phyloP scores from a whole-genome alignment of 108 stramenopile genomes.

The Cyclotella kingstonii region DNA sequence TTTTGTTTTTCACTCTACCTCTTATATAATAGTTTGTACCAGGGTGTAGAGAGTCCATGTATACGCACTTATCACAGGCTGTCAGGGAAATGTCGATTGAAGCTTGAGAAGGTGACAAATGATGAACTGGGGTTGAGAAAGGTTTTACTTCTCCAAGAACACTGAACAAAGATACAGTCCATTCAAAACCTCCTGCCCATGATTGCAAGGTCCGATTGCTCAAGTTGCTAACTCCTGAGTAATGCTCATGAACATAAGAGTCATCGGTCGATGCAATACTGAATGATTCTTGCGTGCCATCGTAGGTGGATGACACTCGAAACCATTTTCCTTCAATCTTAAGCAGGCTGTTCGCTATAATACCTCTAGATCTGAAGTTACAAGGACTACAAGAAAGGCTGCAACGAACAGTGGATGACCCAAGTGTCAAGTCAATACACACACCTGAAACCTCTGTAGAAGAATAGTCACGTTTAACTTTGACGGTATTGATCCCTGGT shows the following conservation, averaged over 20 bases:
- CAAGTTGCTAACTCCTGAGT: slow-evolving; percentile 34
- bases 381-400: slow-evolving; percentile 44
- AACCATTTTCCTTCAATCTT: slow-evolving; percentile 59
- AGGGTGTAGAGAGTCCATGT: slow-evolving; percentile 35
- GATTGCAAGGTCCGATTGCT: slow-evolving; percentile 24
- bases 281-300: slow-evolving; percentile 40
- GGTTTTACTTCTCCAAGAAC: slow-evolving; percentile 40
- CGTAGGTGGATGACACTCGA: slow-evolving; percentile 57
- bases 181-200: slow-evolving; percentile 75
- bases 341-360: slow-evolving; percentile 49
- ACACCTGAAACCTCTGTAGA: slow-evolving; percentile 18
- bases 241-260: slow-evolving; percentile 45
- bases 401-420: slow-evolving; percentile 40
- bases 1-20: slow-evolving; percentile 51
- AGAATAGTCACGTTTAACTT: slow-evolving; percentile 41
- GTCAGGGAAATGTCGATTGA: slow-evolving; percentile 41
- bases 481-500: slow-evolving; percentile 55
- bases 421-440: slow-evolving; percentile 42
- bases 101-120: slow-evolving; percentile 40
- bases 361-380: slow-evolving; percentile 48
- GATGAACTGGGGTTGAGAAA: slow-evolving; percentile 43
- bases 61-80: slow-evolving; percentile 71
- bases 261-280: slow-evolving; percentile 50
- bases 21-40: slow-evolving; percentile 60
- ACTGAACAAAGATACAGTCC: slow-evolving; percentile 63